A percentile compares a stretch with the other conserved stretches of the same genome.
Evolutionary conservation across 1,139 yeast genomes (phyloP).

Genomic region (Saccharomyces uvarum): DNA sequence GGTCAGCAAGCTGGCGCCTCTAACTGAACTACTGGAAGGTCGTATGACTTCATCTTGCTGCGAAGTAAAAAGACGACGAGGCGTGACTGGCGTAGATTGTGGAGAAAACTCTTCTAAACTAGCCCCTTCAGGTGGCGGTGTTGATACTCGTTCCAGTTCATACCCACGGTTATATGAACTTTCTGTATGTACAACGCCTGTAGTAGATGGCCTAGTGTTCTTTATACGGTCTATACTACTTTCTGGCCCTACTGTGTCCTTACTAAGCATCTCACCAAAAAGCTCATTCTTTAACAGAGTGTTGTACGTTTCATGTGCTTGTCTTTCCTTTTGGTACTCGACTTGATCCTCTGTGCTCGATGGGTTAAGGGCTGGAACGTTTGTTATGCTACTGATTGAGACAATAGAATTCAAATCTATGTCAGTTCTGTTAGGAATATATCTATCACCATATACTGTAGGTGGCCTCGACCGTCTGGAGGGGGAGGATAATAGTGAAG

Average conservation of each 20-base stretch:
- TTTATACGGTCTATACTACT: slow-evolving; percentile 28
- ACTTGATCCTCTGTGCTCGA: slow-evolving; percentile 47
- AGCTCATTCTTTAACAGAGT: slow-evolving; percentile 81
- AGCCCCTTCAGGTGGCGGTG: slow-evolving; percentile 21
- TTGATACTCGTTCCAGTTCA: slow-evolving; percentile 3
- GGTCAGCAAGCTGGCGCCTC: slow-evolving; percentile 52
- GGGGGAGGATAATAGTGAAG: slow-evolving; percentile 27
- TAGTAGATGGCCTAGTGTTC: slow-evolving; percentile 16
- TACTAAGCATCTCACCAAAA: slow-evolving; percentile 68
- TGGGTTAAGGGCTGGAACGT: slow-evolving; percentile 22
- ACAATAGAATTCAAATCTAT: slow-evolving; percentile 78
- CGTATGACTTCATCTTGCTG: slow-evolving; percentile 20
- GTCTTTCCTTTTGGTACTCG: slow-evolving; percentile 63
- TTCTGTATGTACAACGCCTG: neutral
- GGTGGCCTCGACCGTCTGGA: slow-evolving; percentile 25
- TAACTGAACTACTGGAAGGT: slow-evolving; percentile 45
- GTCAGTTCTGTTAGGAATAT: slow-evolving; percentile 79
- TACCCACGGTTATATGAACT: neutral
- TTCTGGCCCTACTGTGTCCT: slow-evolving; percentile 21
- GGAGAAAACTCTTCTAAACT: slow-evolving; percentile 12
- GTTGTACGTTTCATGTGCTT: slow-evolving; percentile 81
- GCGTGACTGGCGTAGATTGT: slow-evolving; percentile 36
- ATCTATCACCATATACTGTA: slow-evolving; percentile 60
- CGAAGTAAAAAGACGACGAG: slow-evolving; percentile 24
- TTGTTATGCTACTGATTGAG: slow-evolving; percentile 44